Evolutionary conservation across 257 asterid species (phyloP), one percentile per base, ranked within the genome.

Genomic region (Solanum dulcamara): DNA sequence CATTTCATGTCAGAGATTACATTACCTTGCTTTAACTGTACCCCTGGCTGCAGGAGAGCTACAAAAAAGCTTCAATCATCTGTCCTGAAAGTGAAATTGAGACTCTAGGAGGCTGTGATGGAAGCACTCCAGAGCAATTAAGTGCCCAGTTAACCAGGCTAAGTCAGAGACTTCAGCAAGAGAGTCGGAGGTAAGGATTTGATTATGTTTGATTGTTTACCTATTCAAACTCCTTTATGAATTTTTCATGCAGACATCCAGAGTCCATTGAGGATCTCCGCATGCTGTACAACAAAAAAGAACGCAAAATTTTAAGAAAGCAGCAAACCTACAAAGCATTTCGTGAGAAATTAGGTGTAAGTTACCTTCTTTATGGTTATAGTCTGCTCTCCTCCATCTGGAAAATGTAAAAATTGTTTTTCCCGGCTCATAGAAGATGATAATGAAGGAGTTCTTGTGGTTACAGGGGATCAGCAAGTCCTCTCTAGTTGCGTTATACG

Each of bases 221-320:
- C 40, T 18, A 42, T 46, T 42, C 80, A 22, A 44, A 80, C 67
- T 42, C 66, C 68, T 87, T 83, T 24, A 75, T 66, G 88, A 75
- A 30, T 84, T 83, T 83, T 62, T 53, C 81, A 40, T 89, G 93
- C 96, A 95, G 98, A 88, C 91, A 89, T 89, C 89, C 95, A 35
- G 98, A 95, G 88, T 89, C 98, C 75, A 92, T 95, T 84, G 98
- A 93, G 70, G 98, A 94, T 88, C 93, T 95, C 79, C 92, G 94
- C 88, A 88, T 90, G 92, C 53, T 91, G 89, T 89, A 83, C 26
- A 91, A 90, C 89, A 90, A 93, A 87, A 95, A 93, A 85, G 91
- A 92, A 81, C 94, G 97, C 67, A 93, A 90, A 88, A 92, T 93
- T 68, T 80, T 91, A 70, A 95, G 89, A 81, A 95, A 92, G 89